Base-by-base conservation (phyloP, 352 stramenopile species). In the Phytophthora capsici region DNA sequence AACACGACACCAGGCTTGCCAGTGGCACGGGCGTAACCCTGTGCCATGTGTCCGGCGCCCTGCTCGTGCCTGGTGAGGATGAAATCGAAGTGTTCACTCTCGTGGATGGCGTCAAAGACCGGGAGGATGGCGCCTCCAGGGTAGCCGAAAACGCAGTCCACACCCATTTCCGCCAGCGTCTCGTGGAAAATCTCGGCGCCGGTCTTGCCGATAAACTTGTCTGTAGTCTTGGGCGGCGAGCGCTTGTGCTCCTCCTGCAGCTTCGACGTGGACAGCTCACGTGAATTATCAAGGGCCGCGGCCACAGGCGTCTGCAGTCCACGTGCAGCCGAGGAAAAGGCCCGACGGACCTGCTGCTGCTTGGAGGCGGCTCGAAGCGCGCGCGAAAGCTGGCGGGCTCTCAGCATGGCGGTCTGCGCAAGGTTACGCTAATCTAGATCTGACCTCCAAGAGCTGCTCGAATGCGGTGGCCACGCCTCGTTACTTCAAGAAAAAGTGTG, bases 171-270 rank as follows among this genome's bases (percentile, higher is more conserved):
- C 0, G 88, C 75, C 23, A 98, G 83, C 65, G 95, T 98, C 70
- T 94, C 85, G 78, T 98, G 96, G 67, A 98, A 97, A 66, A 98
- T 97, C 67, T 97, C 86, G 32, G 93, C 95, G 63, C 92, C 95
- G 6, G 90, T 97, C 64, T 98, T 93, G 63, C 91, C 91, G 41
- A 96, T 86, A 72, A 89, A 97, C 71, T 94, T 78, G 71, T 95
- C 87, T n/a, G 85, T 94, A 47, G 65, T 71, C 63, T 86, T 84
- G 28, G 73, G 72, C 26, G 71, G 22, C 51, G 63, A 52, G 54
- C 76, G 78, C 45, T 75, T 80, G 53, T 72, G 57, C 22, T 82
- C 51, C 0, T 65, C 64, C 41, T 77, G 66, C 19, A 49, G 51
- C 26, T 71, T 57, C n/a, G 78, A 47, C 9, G 72, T 75, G 8